Percentiles rank a stretch among this genome's conserved stretches.
Evolutionary conservation across 2,329 filamentous ascomycete genomes (phyloP).

Genomic region (Graphium sp.): DNA sequence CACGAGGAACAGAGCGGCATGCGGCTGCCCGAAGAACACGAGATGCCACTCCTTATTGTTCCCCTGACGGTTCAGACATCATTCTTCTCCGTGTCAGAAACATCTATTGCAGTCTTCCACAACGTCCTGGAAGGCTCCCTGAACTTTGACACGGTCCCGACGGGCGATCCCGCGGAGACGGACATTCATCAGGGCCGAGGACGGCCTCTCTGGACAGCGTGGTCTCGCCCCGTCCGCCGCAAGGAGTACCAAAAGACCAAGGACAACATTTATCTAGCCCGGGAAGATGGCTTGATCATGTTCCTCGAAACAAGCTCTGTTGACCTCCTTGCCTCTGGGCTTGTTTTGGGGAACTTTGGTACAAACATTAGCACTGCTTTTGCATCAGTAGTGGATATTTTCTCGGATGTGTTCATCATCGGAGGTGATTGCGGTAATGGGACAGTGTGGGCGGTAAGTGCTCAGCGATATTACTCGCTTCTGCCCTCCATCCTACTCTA

Average conservation of each 20-base stretch:
- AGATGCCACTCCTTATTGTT: slow-evolving; percentile 52
- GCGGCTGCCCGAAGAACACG: slow-evolving; percentile 29
- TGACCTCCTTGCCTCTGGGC: slow-evolving; percentile 17
- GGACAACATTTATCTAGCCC: slow-evolving; percentile 71
- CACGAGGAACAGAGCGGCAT: slow-evolving; percentile 29
- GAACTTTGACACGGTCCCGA: slow-evolving; percentile 25
- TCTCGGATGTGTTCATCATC: slow-evolving; percentile 62
- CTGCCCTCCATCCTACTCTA: slow-evolving; percentile 1
- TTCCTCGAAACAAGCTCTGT: slow-evolving; percentile 51
- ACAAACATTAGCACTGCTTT: slow-evolving; percentile 73
- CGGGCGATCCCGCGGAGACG: slow-evolving; percentile 21
- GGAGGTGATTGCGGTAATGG: slow-evolving; percentile 68
- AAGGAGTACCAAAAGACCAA: slow-evolving; percentile 42
- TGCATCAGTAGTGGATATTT: slow-evolving; percentile 50
- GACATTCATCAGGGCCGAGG: slow-evolving; percentile 26
- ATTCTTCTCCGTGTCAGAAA: slow-evolving; percentile 51
- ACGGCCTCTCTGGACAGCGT: slow-evolving; percentile 60
- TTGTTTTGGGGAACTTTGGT: slow-evolving; percentile 6
- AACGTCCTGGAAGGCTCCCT: slow-evolving; percentile 34
- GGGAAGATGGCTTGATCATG: slow-evolving; percentile 71
- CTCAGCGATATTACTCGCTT: not conserved
- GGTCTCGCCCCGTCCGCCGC: slow-evolving; percentile 62
- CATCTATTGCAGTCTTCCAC: slow-evolving; percentile 37
- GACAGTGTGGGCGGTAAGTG: slow-evolving; percentile 52
- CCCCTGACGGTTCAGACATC: slow-evolving; percentile 55